A percentile compares a stretch with the other conserved stretches of the same genome.
These are phyloP conservation scores for Sordariomycetes sp. DNA, from an alignment of 2,329 filamentous ascomycete species.

Conservation along the genomic window DNA sequence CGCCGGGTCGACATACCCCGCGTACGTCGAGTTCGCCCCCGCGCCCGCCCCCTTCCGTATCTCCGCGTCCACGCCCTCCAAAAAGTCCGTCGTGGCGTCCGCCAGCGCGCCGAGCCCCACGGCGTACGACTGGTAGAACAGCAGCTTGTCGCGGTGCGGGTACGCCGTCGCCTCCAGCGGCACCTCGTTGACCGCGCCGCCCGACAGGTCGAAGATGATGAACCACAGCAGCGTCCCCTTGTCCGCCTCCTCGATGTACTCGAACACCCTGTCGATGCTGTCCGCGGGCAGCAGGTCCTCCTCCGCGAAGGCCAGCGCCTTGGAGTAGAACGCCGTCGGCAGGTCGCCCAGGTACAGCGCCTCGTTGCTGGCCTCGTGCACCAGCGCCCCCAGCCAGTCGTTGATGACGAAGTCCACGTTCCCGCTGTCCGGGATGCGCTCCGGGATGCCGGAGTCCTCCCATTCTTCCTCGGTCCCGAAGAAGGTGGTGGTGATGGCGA, in stretches of 20 bases:
- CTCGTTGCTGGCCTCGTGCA: conserved; percentile 37
- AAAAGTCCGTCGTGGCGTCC: conserved; percentile 34
- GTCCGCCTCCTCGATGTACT: conserved; percentile 36
- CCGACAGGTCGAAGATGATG: conserved; percentile 51
- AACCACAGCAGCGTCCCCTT: conserved; percentile 47
- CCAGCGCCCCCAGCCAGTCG: conserved; percentile 53
- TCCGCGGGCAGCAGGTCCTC: conserved; percentile 34
- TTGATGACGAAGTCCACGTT: conserved; percentile 35
- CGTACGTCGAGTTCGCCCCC: conserved; percentile 40
- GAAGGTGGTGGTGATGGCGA: conserved; percentile 48
- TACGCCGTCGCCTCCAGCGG: conserved; percentile 47
- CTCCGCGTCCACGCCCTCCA: conserved; percentile 36
- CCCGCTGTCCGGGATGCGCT: conserved; percentile 30
- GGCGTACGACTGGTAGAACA: conserved; percentile 54
- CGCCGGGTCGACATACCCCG: conserved; percentile 50
- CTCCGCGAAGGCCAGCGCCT: conserved; percentile 41
- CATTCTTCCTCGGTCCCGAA: conserved; percentile 50
- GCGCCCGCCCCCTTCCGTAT: conserved; percentile 19
- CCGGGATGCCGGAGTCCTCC: conserved; percentile 34
- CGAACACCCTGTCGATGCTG: conserved; percentile 37
- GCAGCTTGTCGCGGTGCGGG: conserved; percentile 51
- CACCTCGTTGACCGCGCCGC: conserved; percentile 48
- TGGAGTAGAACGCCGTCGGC: conserved; percentile 42
- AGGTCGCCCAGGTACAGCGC: conserved; percentile 35
- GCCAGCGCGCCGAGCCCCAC: conserved; percentile 36